Evolutionary conservation across 2,329 filamentous ascomycete species (phyloP).

Genomic region (Macrophomina tecta): DNA sequence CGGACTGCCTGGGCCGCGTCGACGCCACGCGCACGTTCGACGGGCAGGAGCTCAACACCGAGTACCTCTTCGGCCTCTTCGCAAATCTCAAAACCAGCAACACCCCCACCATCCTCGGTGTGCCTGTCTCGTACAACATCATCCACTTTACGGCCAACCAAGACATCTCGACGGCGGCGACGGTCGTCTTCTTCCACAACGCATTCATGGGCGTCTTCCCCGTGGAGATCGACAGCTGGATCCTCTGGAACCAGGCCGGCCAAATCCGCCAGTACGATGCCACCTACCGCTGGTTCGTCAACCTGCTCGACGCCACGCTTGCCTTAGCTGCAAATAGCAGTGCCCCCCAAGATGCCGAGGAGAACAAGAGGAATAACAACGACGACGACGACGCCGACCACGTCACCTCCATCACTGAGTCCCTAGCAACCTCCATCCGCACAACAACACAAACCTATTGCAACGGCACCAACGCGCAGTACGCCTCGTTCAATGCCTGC

Average conservation of each 20-base stretch:
- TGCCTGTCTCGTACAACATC: conserved; percentile 37
- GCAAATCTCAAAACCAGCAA: conserved; percentile 31
- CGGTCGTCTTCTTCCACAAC: conserved; percentile 39
- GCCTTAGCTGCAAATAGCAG: background rate
- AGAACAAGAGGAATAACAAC: no score
- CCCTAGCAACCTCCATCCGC: conserved; percentile 37
- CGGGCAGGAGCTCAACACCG: conserved; percentile 46
- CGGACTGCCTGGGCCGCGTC: conserved; percentile 40
- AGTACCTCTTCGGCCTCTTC: conserved; percentile 49
- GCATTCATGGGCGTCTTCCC: conserved; percentile 35
- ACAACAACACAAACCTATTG: conserved; percentile 34
- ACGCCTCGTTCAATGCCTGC: conserved; percentile 34
- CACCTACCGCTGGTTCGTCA: conserved; percentile 41
- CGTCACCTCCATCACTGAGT: background rate
- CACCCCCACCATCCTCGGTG: conserved; percentile 34
- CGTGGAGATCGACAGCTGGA: conserved; percentile 44
- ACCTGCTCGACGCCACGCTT: conserved; percentile 36
- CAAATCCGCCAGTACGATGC: conserved; percentile 45
- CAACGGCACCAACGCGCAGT: conserved; percentile 38
- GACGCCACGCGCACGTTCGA: conserved; percentile 43
- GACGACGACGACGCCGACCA: background rate
- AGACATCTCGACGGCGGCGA: conserved; percentile 41
- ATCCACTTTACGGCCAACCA: conserved; percentile 41
- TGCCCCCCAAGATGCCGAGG: no score
- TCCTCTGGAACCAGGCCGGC: conserved; percentile 37